Base-by-base conservation (phyloP, 2,329 filamentous ascomycete species). In the Fusarium sp. region DNA sequence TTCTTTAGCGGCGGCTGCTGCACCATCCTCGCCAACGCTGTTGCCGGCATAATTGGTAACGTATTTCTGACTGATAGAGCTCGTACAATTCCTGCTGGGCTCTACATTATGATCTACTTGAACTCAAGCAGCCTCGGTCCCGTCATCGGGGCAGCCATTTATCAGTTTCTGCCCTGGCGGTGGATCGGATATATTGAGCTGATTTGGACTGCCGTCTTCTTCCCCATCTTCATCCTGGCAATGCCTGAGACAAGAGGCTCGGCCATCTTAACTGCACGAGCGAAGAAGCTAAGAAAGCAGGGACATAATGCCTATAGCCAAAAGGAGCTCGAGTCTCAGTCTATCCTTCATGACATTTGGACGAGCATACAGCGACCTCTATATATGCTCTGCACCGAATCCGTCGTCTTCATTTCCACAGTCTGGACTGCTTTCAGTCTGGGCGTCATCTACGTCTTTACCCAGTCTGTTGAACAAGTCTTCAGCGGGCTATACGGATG, bases 131-230 rank as follows among this genome's bases (percentile, higher is more conserved):
- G 61, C 2, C 40, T 64, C 0, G 61, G 61, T 0, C 61, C 61
- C 0, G 61, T 64, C 0, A 45, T 64, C 6, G 61, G 61, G 1
- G 60, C 61, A 0, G 47, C 61, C 1, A 64, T 64, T 2, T 52
- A 64, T 5, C 61, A 64, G 2, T 53, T n/a, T 1, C 1, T 64
- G 0, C 35, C 56, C 1, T 64, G 61, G 61, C 7, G 60, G 2
- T 64, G 61, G 61, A 64, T 64, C 0, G 61, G 61, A 0, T 58
- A 64, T 4, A 64, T 64, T 9, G 61, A 64, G 8, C 52, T 64
- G 6, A 64, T 64, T 3, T 64, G 60, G 61, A 64, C 61, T 0
- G 56, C 45, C 0, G 60, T 50, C 7, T 60, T 64, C 47, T 64
- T 64, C 4, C 61, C 61, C 0, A 57, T 64, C 0, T 64, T 64